Evolutionary conservation across 2,329 filamentous ascomycete species (phyloP).

Genomic region (Verticillium isaacii): DNA sequence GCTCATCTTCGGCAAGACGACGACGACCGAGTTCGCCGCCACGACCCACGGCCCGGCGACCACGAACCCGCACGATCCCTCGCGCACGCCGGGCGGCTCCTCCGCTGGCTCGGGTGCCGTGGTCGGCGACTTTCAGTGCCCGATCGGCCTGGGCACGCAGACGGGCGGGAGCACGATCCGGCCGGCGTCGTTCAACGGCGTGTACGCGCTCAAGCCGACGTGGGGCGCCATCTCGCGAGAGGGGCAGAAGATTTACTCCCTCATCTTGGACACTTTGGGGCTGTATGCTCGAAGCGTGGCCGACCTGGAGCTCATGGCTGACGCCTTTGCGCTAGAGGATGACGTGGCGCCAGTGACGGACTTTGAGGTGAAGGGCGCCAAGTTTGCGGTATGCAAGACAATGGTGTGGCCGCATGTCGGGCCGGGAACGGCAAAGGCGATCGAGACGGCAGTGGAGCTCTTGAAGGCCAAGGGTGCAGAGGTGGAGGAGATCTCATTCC

Average conservation of each 20-base stretch:
- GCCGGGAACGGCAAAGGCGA: slow-evolving; percentile 35
- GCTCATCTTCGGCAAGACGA: slow-evolving; percentile 45
- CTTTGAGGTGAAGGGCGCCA: slow-evolving; percentile 38
- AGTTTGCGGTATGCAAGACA: slow-evolving; percentile 51
- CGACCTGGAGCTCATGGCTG: slow-evolving; percentile 52
- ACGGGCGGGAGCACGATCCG: slow-evolving; percentile 61
- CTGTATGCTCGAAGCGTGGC: slow-evolving; percentile 52
- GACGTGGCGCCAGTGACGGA: slow-evolving; percentile 28
- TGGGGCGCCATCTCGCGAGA: slow-evolving; percentile 60
- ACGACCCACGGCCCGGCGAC: slow-evolving; percentile 48
- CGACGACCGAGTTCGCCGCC: slow-evolving; percentile 61
- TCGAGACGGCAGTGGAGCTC: slow-evolving; percentile 32
- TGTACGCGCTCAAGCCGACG: slow-evolving; percentile 62
- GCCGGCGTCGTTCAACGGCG: slow-evolving; percentile 60
- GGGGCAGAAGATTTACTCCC: slow-evolving; percentile 53
- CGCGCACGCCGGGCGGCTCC: slow-evolving; percentile 63
- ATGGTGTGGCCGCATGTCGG: slow-evolving; percentile 44
- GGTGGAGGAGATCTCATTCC: slow-evolving; percentile 52
- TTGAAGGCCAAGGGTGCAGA: slow-evolving; percentile 42
- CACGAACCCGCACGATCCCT: slow-evolving; percentile 59
- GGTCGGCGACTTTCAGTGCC: slow-evolving; percentile 60
- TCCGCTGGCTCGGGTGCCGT: slow-evolving; percentile 63
- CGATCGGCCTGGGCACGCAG: slow-evolving; percentile 59
- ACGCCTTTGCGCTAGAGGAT: slow-evolving; percentile 49
- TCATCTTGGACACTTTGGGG: slow-evolving; percentile 58